phyloP scores from a whole-genome alignment of 805 yeast genomes.

The Aciculoconidium aculeatum region DNA sequence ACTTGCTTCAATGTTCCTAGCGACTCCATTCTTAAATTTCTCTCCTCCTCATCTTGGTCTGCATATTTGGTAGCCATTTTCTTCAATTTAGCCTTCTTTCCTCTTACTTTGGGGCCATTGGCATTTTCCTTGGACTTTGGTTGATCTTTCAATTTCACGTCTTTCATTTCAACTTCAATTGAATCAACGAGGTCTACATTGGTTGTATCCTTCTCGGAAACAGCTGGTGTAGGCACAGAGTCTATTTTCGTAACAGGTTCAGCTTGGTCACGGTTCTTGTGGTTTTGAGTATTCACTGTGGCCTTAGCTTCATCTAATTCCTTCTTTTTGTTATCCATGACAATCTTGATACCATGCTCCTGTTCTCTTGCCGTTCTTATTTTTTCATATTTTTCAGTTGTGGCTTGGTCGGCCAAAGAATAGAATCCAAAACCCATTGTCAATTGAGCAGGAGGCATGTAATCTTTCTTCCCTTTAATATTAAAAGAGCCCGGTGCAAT shows the following conservation, averaged over 20 bases:
- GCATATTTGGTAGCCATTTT: constrained; percentile 79
- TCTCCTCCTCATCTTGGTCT: constrained; percentile 89
- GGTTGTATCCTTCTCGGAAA: too few species aligned
- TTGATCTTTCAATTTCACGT: constrained; percentile 7
- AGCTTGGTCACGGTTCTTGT: not conserved
- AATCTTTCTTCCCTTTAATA: constrained; percentile 48
- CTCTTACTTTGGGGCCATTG: constrained; percentile 49
- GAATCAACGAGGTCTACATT: constrained; percentile 12
- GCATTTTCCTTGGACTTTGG: constrained; percentile 3
- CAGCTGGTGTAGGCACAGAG: too few species aligned
- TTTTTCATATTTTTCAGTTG: constrained; percentile 27
- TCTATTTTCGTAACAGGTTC: constrained; percentile 7
- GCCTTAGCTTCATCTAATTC: constrained; percentile 24
- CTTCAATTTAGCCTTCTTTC: constrained; percentile 79
- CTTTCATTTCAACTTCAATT: constrained; percentile 8
- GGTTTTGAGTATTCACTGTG: too few species aligned
- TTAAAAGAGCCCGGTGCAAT: constrained; percentile 60
- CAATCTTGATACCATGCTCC: constrained; percentile 33
- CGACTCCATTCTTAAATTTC: constrained; percentile 65
- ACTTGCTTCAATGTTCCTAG: constrained; percentile 75
- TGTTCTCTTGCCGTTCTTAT: constrained; percentile 26
- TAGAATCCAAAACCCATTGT: constrained; percentile 86
- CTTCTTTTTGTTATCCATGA: constrained; percentile 30
- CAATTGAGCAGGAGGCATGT: constrained; percentile 73
- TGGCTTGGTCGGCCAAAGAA: constrained; percentile 63